Evolutionary conservation across 2,329 filamentous ascomycete genomes (phyloP).

Genomic region (Cadophora sp.): DNA sequence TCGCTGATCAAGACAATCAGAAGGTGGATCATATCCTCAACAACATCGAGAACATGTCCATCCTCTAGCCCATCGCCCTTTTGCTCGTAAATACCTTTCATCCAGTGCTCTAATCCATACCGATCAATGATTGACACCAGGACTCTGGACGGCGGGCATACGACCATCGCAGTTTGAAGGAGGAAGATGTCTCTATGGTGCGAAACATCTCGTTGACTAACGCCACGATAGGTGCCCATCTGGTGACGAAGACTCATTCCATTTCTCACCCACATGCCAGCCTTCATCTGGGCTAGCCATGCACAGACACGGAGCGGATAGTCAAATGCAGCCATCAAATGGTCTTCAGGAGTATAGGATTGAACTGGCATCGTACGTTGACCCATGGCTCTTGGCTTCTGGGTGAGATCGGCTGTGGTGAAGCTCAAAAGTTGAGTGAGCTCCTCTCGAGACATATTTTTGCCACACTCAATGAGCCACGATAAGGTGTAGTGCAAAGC

Average conservation of each 20-base stretch:
- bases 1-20: constrained; percentile 92
- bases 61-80: constrained; percentile 82
- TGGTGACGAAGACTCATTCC: constrained; percentile 95
- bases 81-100: constrained; percentile 79
- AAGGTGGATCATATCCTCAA: constrained; percentile 94
- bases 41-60: constrained; percentile 85
- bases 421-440: constrained; percentile 75
- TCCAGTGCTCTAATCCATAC: constrained; percentile 88
- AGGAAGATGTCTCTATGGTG: constrained; percentile 96
- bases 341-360: constrained; percentile 72
- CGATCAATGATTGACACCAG: constrained; percentile 90
- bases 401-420: constrained; percentile 71
- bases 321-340: constrained; percentile 87
- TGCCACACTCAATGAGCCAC: constrained; percentile 91
- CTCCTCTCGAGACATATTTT: constrained; percentile 71
- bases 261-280: constrained; percentile 98
- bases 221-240: constrained; percentile 89
- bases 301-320: constrained; percentile 92
- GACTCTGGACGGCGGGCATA: constrained; percentile 83
- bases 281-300: constrained; percentile 98
- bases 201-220: constrained; percentile 87
- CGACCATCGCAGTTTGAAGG: constrained; percentile 86
- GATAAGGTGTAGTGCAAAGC: constrained; percentile 95
- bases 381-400: constrained; percentile 68
- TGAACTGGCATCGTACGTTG: constrained; percentile 59